Evolutionary conservation across 2,329 filamentous ascomycete genomes (phyloP).

Genomic region (Metarhizium guizhouense): DNA sequence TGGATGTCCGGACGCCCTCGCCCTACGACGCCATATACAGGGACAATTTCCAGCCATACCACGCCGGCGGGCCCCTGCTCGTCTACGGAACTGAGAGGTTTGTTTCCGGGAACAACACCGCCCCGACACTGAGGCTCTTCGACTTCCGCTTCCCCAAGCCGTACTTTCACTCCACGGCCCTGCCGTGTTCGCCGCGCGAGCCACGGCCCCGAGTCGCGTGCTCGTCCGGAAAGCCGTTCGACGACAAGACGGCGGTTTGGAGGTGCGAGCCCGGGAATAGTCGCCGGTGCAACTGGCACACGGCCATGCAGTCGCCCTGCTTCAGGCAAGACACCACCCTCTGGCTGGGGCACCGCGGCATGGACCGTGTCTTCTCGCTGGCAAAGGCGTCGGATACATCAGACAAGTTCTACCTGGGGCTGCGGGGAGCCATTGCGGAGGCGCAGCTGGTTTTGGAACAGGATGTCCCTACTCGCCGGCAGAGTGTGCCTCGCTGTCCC

Average conservation of each 20-base stretch:
- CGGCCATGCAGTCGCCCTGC: slow-evolving; percentile 29
- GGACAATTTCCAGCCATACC: slow-evolving; percentile 41
- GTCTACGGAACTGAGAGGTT: slow-evolving; percentile 43
- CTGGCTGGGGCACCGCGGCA: slow-evolving; percentile 28
- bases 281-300: slow-evolving; percentile 38
- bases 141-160: slow-evolving; percentile 42
- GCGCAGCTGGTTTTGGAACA: slow-evolving; percentile 22
- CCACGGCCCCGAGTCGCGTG: not conserved
- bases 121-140: slow-evolving; percentile 38
- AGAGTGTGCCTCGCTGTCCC: not conserved
- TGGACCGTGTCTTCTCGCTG: slow-evolving; percentile 34
- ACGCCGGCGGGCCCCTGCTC: slow-evolving; percentile 37
- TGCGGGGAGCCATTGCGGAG: slow-evolving; percentile 38
- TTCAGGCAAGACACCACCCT: slow-evolving; percentile 42
- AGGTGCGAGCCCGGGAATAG: slow-evolving; percentile 26
- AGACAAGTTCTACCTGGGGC: slow-evolving; percentile 39
- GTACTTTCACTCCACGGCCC: slow-evolving; percentile 39
- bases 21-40: slow-evolving; percentile 39
- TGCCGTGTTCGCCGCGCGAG: slow-evolving; percentile 31
- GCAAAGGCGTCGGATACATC: slow-evolving; percentile 37
- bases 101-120: slow-evolving; percentile 36
- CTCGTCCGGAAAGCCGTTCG: slow-evolving; percentile 3
- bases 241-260: not conserved
- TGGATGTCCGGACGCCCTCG: slow-evolving; percentile 41
- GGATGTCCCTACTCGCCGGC: slow-evolving; percentile 19